phyloP scores from a whole-genome alignment of 805 yeast species.

The Metschnikowia noctiluminum region DNA sequence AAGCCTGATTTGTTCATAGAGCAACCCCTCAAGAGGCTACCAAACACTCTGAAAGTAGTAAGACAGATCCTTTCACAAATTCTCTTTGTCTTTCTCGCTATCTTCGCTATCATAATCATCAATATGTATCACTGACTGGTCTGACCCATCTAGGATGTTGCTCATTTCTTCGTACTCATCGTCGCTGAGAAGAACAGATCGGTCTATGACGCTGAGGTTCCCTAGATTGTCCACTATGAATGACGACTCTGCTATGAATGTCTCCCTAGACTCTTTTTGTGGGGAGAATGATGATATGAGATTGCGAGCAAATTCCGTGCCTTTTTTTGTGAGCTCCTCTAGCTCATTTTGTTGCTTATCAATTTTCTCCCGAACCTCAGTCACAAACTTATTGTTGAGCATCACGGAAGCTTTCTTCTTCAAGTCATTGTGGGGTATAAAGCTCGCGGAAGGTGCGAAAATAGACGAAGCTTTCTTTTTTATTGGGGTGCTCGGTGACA shows the following conservation, averaged over 20 bases:
- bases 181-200: conserved; percentile 16
- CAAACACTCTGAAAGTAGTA: too few relatives aligned
- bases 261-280: conserved; percentile 14
- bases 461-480: conserved; percentile 10
- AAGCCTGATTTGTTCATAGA: too few relatives aligned
- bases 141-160: conserved; percentile 1
- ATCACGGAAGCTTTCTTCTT: conserved; percentile 22
- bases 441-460: conserved; percentile 2
- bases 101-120: conserved; percentile 27
- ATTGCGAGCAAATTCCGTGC: conserved; percentile 25
- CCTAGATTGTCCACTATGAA: conserved; percentile 24
- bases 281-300: conserved; percentile 26
- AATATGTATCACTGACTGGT: conserved; percentile 17
- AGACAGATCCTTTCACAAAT: too few relatives aligned
- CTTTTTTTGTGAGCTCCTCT: conserved; percentile 24
- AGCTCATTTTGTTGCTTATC: conserved; percentile 22
- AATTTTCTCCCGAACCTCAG: conserved; percentile 18
- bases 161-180: conserved; percentile 6
- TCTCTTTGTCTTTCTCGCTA: neutral
- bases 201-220: conserved; percentile 6
- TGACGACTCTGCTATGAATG: conserved; percentile 22
- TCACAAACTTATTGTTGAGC: conserved; percentile 15
- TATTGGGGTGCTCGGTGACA: neutral
- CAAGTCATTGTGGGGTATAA: conserved; percentile 9
- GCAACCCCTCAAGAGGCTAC: too few relatives aligned